A percentile compares a stretch with the other conserved stretches of the same genome.
Conservation (phyloP, 73 alveolate genomes). For the Paramecium biaurelia region DNA sequence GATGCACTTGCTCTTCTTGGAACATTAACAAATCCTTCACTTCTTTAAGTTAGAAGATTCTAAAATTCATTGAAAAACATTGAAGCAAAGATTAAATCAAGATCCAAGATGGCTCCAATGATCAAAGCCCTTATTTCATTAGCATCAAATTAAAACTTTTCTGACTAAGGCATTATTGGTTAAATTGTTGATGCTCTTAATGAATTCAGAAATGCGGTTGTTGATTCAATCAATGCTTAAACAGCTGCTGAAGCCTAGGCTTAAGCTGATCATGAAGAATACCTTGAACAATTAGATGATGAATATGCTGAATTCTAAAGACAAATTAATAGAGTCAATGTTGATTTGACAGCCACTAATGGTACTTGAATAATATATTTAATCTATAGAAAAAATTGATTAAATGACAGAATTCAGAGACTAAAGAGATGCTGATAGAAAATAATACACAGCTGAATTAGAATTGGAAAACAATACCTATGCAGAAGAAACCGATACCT, state of each 20-base stretch:
- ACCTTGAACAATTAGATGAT: conserved; percentile 26
- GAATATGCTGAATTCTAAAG: conserved; percentile 56
- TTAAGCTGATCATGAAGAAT: conserved; percentile 32
- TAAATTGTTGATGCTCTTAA: conserved; percentile 39
- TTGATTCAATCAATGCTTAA: conserved; percentile 16
- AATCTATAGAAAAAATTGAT: conserved; percentile 29
- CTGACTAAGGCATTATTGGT: conserved; percentile 27
- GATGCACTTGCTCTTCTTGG: conserved; percentile 34
- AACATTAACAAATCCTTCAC: conserved; percentile 45
- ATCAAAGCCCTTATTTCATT: conserved; percentile 36
- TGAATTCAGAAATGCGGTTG: conserved; percentile 44
- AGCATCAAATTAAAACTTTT: conserved; percentile 44
- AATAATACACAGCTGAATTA: not conserved
- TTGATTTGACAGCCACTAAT: conserved; percentile 36
- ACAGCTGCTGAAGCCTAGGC: conserved; percentile 39
- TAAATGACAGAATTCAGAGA: conserved; percentile 42
- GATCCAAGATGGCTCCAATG: conserved; percentile 49
- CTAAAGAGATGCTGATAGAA: conserved; percentile 13
- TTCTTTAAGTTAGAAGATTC: conserved; percentile 45
- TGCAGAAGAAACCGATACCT: conserved; percentile 56
- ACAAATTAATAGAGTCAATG: conserved; percentile 5
- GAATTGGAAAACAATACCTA: conserved; percentile 45
- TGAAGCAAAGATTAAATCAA: conserved; percentile 31
- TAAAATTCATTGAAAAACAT: conserved; percentile 40
- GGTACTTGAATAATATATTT: not conserved